These are phyloP conservation scores for Cyberlindnera galapagoensis DNA, from an alignment of 805 yeast genomes.

Conservation along the genomic window DNA sequence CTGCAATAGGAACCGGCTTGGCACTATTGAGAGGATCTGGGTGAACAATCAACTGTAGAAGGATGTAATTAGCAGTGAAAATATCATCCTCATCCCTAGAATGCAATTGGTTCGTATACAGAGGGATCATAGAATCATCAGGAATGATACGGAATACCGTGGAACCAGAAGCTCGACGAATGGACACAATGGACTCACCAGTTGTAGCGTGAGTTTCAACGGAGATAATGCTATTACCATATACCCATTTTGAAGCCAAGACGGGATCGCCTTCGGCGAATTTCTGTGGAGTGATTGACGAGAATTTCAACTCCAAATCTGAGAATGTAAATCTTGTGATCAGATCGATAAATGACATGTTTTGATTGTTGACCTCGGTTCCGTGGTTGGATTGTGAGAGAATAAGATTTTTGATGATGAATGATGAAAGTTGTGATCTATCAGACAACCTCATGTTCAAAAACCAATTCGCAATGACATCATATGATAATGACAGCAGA, in stretches of 20 bases:
- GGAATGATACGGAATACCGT: conserved; percentile 39
- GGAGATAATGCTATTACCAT: conserved; percentile 51
- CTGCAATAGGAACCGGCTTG: conserved; percentile 48
- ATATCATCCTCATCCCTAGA: conserved; percentile 17
- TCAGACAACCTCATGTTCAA: conserved; percentile 53
- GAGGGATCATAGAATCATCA: conserved; percentile 33
- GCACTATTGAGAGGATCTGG: conserved; percentile 26
- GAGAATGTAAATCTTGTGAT: conserved; percentile 61
- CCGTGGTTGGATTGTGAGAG: conserved; percentile 32
- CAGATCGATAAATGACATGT: conserved; percentile 60
- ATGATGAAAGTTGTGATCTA: conserved; percentile 55
- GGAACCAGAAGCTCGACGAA: conserved; percentile 66
- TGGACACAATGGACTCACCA: conserved; percentile 45
- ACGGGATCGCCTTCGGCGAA: conserved; percentile 22
- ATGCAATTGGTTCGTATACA: conserved; percentile 20
- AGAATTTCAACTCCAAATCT: conserved; percentile 49
- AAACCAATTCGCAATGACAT: conserved; percentile 67
- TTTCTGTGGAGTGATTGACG: conserved; percentile 18
- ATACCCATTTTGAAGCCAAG: conserved; percentile 46
- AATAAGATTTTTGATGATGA: conserved; percentile 51
- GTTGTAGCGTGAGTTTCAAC: conserved; percentile 44
- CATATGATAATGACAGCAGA: conserved; percentile 55
- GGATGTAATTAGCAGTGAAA: conserved; percentile 39
- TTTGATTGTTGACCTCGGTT: conserved; percentile 35
- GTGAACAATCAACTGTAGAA: conserved; percentile 46